Conservation (phyloP, 2,329 filamentous ascomycete species). For the Aspergillus quadricinctus region DNA sequence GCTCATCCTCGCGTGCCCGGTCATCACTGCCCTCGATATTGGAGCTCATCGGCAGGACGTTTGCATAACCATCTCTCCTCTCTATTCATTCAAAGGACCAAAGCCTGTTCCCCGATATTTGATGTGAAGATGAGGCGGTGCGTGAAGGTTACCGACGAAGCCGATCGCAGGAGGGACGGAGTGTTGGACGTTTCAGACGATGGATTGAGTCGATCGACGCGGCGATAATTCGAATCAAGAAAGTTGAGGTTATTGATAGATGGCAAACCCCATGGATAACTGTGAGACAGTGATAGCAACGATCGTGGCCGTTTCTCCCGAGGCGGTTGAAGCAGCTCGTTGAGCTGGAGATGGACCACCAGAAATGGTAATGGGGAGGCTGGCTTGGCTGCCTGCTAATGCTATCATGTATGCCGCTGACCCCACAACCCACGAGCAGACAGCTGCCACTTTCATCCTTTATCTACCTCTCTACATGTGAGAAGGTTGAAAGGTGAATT, state of each 20-base stretch:
- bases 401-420: not conserved
- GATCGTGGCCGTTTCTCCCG: not conserved
- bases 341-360: not conserved
- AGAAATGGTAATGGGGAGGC: not conserved
- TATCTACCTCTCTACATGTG: not conserved
- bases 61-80: constrained; percentile 51
- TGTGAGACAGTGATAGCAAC: not conserved
- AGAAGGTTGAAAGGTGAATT: not conserved
- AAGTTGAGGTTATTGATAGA: not conserved
- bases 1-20: constrained; percentile 55
- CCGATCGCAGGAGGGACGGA: not conserved
- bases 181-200: not conserved
- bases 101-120: not conserved
- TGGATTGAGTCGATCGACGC: not conserved
- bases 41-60: constrained; percentile 63
- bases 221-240: not conserved
- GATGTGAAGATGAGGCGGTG: not conserved
- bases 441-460: not conserved
- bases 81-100: constrained; percentile 5
- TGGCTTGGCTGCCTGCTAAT: not conserved
- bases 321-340: not conserved
- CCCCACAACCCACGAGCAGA: not conserved
- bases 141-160: not conserved
- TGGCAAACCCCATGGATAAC: not conserved
- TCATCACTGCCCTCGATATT: constrained; percentile 59